phyloP scores from a whole-genome alignment of 2,329 filamentous ascomycete species.

The Arthroderma uncinatum region DNA sequence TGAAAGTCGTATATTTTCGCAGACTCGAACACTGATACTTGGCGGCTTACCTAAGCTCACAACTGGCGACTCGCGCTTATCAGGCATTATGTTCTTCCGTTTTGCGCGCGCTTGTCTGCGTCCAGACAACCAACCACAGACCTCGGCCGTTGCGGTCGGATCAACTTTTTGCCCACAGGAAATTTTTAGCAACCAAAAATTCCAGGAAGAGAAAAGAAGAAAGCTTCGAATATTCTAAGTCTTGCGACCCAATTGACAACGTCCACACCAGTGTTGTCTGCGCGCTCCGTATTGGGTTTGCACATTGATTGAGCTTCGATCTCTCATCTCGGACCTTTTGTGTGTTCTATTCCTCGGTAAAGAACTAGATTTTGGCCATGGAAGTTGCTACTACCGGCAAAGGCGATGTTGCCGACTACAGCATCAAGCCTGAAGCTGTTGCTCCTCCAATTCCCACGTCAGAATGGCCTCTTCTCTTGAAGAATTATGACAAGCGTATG shows the following conservation, averaged over 20 bases:
- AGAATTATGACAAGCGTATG: conserved; percentile 89
- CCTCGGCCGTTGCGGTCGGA: background rate
- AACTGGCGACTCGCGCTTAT: background rate
- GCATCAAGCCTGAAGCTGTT: conserved; percentile 83
- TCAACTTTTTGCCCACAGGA: conserved; percentile 6
- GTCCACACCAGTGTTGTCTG: background rate
- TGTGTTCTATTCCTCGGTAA: background rate
- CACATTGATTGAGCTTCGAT: background rate
- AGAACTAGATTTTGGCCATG: conserved; percentile 15
- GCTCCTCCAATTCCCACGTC: conserved; percentile 72
- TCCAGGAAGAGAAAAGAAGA: conserved; percentile 1
- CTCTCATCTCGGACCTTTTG: background rate
- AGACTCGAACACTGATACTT: no score
- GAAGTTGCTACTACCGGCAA: conserved; percentile 42
- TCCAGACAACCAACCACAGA: background rate
- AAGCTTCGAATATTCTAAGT: conserved; percentile 10
- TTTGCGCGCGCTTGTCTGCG: background rate
- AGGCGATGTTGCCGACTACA: conserved; percentile 56
- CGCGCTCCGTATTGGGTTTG: conserved; percentile 1
- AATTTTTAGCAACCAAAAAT: conserved; percentile 4
- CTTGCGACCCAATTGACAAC: conserved; percentile 3
- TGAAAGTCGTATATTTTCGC: no score
- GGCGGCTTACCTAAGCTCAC: no score
- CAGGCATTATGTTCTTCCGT: background rate
- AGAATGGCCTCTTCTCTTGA: conserved; percentile 84